Evolutionary conservation across 1,139 yeast genomes (phyloP).

Genomic region (Sugiyamaella novakii): DNA sequence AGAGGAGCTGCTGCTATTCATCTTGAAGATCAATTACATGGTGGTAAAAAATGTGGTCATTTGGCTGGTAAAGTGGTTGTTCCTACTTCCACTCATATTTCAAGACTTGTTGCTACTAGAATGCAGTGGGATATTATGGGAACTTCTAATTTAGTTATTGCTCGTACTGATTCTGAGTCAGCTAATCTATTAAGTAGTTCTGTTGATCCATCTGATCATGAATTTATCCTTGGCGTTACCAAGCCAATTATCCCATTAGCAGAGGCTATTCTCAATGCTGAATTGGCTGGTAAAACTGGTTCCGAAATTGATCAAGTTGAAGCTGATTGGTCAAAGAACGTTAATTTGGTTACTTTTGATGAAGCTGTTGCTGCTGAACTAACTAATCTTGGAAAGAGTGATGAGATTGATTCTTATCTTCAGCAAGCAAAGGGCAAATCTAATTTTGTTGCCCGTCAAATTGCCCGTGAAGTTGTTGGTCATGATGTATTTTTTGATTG

Average conservation of each 20-base stretch:
- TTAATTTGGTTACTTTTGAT: constrained; percentile 50
- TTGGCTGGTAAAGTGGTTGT: constrained; percentile 64
- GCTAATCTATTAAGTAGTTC: constrained; percentile 57
- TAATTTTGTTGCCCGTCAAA: constrained; percentile 41
- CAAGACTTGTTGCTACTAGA: constrained; percentile 60
- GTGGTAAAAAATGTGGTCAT: constrained; percentile 69
- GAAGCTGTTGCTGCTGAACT: constrained; percentile 49
- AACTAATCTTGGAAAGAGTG: constrained; percentile 41
- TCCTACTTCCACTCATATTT: constrained; percentile 60
- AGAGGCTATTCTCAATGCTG: constrained; percentile 51
- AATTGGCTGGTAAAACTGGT: constrained; percentile 44
- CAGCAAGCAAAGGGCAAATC: constrained; percentile 39
- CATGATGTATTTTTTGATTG: constrained; percentile 51
- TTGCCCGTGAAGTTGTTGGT: constrained; percentile 41
- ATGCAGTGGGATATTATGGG: constrained; percentile 69
- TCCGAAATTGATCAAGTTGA: constrained; percentile 46
- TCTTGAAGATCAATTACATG: constrained; percentile 64
- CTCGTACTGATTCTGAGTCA: constrained; percentile 63
- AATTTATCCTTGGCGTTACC: constrained; percentile 53
- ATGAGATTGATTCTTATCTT: constrained; percentile 39
- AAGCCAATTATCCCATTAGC: constrained; percentile 50
- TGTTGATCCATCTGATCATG: constrained; percentile 60
- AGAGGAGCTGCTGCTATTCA: constrained; percentile 68
- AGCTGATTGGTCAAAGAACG: constrained; percentile 49
- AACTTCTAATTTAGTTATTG: constrained; percentile 58